Conservation (phyloP, 768 basidiomycete genomes). For the Suillus ampliporus region DNA sequence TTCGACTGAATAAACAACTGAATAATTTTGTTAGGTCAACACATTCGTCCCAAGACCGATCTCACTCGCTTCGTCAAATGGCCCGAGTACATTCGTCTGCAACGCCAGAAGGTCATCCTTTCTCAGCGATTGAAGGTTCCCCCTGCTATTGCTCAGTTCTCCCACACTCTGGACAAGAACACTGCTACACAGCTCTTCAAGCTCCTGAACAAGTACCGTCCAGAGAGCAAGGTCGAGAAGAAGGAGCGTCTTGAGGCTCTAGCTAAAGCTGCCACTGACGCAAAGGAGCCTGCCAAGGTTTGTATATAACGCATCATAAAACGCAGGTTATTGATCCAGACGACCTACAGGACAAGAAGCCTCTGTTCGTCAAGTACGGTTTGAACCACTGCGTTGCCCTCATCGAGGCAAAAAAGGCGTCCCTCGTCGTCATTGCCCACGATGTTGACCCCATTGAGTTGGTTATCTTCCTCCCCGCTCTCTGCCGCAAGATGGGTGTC, state of each 20-base stretch:
- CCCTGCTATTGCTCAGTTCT: constrained; percentile 97
- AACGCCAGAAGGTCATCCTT: constrained; percentile 98
- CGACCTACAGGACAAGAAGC: constrained; percentile 83
- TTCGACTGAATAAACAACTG: background rate
- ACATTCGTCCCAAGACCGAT: constrained; percentile 88
- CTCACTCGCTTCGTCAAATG: constrained; percentile 98
- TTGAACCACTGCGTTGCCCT: constrained; percentile 97
- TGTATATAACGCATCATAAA: background rate
- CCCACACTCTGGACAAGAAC: constrained; percentile 98
- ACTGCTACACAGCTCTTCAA: constrained; percentile 98
- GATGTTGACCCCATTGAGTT: constrained; percentile 99
- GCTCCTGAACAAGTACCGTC: constrained; percentile 96
- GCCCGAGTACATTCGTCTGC: constrained; percentile 98
- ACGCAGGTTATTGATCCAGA: background rate
- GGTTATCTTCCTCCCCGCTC: constrained; percentile 96
- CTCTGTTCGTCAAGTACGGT: constrained; percentile 93
- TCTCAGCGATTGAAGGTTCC: constrained; percentile 98
- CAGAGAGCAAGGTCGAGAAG: constrained; percentile 96
- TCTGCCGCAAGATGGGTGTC: constrained; percentile 99
- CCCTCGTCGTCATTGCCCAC: constrained; percentile 93
- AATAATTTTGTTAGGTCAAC: constrained; percentile 70
- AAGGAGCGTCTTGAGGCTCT: constrained; percentile 85
- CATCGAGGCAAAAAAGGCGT: constrained; percentile 96
- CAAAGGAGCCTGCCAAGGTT: constrained; percentile 69
- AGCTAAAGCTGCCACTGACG: constrained; percentile 80